These are phyloP conservation scores for Trypanosoma rangeli DNA, from an alignment of 208 protist genomes.

Conservation along the genomic window DNA sequence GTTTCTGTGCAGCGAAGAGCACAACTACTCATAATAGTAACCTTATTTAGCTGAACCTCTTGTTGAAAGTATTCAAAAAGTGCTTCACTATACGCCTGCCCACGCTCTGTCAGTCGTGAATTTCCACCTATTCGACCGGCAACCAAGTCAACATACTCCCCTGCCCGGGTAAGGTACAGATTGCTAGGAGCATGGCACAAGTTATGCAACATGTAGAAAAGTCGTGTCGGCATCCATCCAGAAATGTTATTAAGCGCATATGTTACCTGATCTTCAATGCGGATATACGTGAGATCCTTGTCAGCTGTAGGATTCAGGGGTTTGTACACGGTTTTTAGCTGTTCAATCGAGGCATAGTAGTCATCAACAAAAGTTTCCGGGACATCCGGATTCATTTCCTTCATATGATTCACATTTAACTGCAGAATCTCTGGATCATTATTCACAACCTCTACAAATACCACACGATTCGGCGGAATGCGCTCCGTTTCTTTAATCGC, in stretches of 20 bases:
- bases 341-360: constrained; percentile 64
- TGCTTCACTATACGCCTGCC: constrained; percentile 68
- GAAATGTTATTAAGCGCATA: constrained; percentile 88
- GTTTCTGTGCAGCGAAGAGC: constrained; percentile 81
- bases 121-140: constrained; percentile 79
- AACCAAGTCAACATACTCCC: constrained; percentile 85
- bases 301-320: constrained; percentile 71
- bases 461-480: constrained; percentile 67
- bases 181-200: constrained; percentile 66
- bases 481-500: constrained; percentile 57
- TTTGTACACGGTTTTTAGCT: constrained; percentile 71
- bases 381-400: constrained; percentile 51
- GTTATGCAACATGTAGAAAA: constrained; percentile 91
- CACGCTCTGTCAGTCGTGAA: constrained; percentile 73
- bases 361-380: constrained; percentile 75
- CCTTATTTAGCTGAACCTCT: constrained; percentile 36
- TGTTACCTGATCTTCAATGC: constrained; percentile 63
- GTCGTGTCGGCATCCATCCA: constrained; percentile 82
- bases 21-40: constrained; percentile 88
- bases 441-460: constrained; percentile 84
- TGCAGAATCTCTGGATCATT: constrained; percentile 51
- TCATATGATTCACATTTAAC: constrained; percentile 62
- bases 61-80: constrained; percentile 69
- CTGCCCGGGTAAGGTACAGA: constrained; percentile 81
- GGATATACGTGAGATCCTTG: constrained; percentile 81